Conservation (phyloP, 208 protist genomes). For the Wallacemonas sp. region DNA sequence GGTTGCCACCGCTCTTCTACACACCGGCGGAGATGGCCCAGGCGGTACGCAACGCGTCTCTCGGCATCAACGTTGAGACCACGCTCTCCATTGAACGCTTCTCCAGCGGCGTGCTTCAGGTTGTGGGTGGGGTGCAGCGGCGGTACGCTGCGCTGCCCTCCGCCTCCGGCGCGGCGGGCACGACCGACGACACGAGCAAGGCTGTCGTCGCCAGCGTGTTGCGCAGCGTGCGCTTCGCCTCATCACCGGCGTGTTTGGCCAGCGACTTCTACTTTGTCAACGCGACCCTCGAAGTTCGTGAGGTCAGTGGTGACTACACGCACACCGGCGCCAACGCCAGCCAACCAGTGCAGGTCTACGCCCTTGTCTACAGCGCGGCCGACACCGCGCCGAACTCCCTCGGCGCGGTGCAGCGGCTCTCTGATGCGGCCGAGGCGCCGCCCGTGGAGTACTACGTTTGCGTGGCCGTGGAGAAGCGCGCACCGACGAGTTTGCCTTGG, state of each 20-base stretch:
- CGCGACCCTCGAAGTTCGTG: slow-evolving; percentile 18
- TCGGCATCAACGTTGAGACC: slow-evolving; percentile 4
- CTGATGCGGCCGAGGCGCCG: slow-evolving; percentile 27
- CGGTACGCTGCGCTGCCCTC: background rate
- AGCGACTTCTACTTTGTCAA: slow-evolving; percentile 30
- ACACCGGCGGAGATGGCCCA: background rate
- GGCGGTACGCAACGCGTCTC: background rate
- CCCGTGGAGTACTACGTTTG: slow-evolving; percentile 63
- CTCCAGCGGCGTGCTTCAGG: slow-evolving; percentile 46
- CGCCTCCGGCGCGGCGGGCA: background rate
- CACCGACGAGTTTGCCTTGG: background rate
- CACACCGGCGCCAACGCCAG: background rate
- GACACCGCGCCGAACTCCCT: slow-evolving; percentile 22
- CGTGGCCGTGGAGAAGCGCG: slow-evolving; percentile 39
- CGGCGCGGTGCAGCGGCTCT: slow-evolving; percentile 19
- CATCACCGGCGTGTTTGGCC: slow-evolving; percentile 40
- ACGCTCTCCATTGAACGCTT: slow-evolving; percentile 29
- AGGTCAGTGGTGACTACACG: slow-evolving; percentile 10
- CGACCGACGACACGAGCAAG: background rate
- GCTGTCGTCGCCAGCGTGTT: slow-evolving; percentile 17
- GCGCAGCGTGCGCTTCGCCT: slow-evolving; percentile 46
- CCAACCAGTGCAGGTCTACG: slow-evolving; percentile 8
- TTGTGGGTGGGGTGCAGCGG: slow-evolving; percentile 8
- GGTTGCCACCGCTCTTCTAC: slow-evolving; percentile 36
- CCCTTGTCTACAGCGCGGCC: slow-evolving; percentile 44